Base-by-base conservation (phyloP, 208 protist genomes). In the Trypanosoma boissoni region DNA sequence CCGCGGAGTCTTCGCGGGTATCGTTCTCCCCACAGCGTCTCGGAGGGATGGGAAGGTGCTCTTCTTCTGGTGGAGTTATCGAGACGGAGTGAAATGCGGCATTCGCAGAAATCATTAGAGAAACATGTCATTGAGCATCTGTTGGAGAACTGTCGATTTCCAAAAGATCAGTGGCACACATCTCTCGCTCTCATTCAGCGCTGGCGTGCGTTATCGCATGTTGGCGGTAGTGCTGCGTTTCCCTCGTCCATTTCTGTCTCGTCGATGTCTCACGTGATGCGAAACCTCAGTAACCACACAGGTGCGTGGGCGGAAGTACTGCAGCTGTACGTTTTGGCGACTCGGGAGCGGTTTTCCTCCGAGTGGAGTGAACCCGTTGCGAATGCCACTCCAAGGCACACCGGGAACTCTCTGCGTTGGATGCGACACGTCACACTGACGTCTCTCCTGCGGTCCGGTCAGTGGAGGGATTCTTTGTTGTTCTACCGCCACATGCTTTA, bases 401-500 rank as follows among this genome's bases (percentile, higher is more conserved):
- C 29, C 32, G 3, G 4, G 26, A 20, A 18, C 31, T 16, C 27
- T 5, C 52, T 67, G 43, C 61, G 61, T 10, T 67, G 51, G 36
- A 59, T 83, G 44, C 72, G 77, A 21, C 77, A 83, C 48, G 72
- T 62, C 42, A 39, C 62, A 28, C 64, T 79, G 8, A 72, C 64
- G 2, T 71, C 77, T 0, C 63, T 80, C 45, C 52, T 85, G 45
- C 56, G 59, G 4, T 49, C 57, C 2, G 58, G 59, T 1, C 58
- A 58, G 50, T 85, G 78, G 78, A 65, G 62, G 44, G 52, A 71
- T 16, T 76, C 73, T 12, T 58, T 85, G 28, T 66, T 65, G 34
- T 66, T 85, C 23, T 80, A 76, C 52, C 56, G 56, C 21, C 78
- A 85, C 56, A 68, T 74, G 20, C 71, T 85, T 9, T 80, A 78